Evolutionary conservation across 176 grass and related monocot species (phyloP).

Genomic region (Bolboschoenus planiculmis): DNA sequence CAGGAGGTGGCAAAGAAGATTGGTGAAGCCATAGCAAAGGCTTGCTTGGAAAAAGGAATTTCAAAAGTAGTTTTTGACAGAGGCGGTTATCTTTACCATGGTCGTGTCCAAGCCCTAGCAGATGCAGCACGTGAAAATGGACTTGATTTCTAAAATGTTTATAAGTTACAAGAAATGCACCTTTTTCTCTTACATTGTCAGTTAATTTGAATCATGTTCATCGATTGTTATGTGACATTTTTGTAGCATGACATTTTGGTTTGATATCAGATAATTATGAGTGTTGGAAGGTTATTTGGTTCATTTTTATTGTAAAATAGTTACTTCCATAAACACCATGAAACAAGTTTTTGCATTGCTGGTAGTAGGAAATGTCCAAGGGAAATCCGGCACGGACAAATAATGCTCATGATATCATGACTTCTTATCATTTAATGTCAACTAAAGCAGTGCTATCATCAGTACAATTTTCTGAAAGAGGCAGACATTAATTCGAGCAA

Average conservation of each 20-base stretch:
- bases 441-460: not conserved
- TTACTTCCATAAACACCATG: not conserved
- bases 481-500: not conserved
- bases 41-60: conserved; percentile 94
- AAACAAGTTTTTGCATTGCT: not conserved
- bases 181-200: conserved; percentile 5
- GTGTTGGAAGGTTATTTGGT: not conserved
- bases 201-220: conserved; percentile 16
- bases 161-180: conserved; percentile 23
- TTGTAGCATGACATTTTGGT: conserved; percentile 13
- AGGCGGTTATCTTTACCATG: conserved; percentile 84
- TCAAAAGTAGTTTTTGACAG: conserved; percentile 84
- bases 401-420: not conserved
- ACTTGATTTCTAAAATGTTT: conserved; percentile 57
- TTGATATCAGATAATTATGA: not conserved
- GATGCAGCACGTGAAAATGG: conserved; percentile 78
- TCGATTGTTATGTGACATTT: not conserved
- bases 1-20: conserved; percentile 87
- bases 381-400: not conserved
- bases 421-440: not conserved
- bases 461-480: not conserved
- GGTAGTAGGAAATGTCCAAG: not conserved
- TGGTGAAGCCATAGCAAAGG: conserved; percentile 77
- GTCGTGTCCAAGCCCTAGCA: conserved; percentile 79
- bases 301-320: not conserved